Evolutionary conservation across 176 grass and related monocot genomes (phyloP).

Genomic region (Secale cereale): DNA sequence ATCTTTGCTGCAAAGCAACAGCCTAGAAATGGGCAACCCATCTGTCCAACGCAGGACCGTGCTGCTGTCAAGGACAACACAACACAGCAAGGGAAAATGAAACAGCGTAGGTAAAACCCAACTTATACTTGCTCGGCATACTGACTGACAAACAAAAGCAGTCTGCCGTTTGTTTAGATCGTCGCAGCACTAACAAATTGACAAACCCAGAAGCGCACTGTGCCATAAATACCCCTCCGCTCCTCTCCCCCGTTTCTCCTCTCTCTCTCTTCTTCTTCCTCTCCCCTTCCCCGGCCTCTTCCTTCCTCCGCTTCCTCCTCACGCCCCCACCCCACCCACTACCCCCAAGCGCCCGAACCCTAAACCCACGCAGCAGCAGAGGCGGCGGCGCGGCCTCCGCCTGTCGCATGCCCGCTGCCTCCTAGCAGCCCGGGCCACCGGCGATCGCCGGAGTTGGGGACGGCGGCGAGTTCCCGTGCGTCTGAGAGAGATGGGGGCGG

Average conservation of each 20-base stretch:
- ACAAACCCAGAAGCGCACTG: constrained; percentile 19
- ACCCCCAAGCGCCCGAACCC: not conserved
- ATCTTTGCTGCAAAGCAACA: not conserved
- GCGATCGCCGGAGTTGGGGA: constrained; percentile 29
- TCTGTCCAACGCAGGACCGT: not conserved
- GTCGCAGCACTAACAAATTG: constrained; percentile 12
- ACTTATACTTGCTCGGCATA: not conserved
- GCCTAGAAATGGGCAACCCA: not conserved
- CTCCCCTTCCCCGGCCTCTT: not conserved
- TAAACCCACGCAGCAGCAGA: not conserved
- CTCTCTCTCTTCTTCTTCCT: not conserved
- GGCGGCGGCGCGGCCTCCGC: not conserved
- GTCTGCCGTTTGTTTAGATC: not conserved
- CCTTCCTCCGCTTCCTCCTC: constrained; percentile 6
- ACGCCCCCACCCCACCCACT: not conserved
- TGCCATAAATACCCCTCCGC: constrained; percentile 41
- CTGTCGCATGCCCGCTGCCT: constrained; percentile 22
- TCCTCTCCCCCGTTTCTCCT: constrained; percentile 1
- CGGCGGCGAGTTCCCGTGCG: not conserved
- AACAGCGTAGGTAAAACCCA: not conserved
- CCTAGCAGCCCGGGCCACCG: constrained; percentile 16
- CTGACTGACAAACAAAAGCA: constrained; percentile 25
- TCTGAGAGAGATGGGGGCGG: constrained; percentile 61
- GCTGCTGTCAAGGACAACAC: constrained; percentile 1
- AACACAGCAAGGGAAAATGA: not conserved